Base-by-base conservation (phyloP, 768 basidiomycete genomes). In the Roridomyces roridus region DNA sequence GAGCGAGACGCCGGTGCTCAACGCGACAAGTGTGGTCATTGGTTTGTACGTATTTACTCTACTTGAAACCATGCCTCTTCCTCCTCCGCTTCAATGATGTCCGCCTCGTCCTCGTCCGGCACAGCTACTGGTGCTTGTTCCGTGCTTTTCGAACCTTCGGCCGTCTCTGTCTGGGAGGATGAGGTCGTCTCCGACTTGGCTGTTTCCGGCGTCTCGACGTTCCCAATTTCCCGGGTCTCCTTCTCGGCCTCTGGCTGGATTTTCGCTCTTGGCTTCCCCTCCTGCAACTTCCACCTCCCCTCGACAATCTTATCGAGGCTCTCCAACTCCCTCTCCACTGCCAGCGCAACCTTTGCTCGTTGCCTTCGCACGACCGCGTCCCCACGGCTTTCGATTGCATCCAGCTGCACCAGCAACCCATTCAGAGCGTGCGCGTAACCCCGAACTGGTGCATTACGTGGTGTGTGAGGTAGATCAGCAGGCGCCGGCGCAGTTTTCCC, bases 351-450 rank as follows among this genome's bases (percentile, higher is more conserved):
- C 39, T 64, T 67, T 64, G 76, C 79, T 48, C 84, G 64, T 48
- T 63, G 66, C 14, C 67, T 65, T n/a, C 46, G 26, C 51, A 85
- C 75, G 4, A 65, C 71, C 40, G 60, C 65, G 53, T 80, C 77
- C 8, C 83, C 84, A 31, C 65, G 68, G 54, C 77, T 79, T n/a
- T 78, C 72, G 18, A 86, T 70, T 0, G 70, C 74, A 58, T 85
- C 84, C 25, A 84, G 71, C 46, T 70, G 67, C 36, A 73, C 67
- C 20, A 86, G 66, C 20, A 86, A 72, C 48, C 70, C 70, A 48
- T 75, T 74, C 14, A 85, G 70, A 24, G 74, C 74, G 57, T 82
- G 71, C 55, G 79, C 77, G 65, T 82, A 79, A 31, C 70, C 70
- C 58, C 79, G 82, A 41, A 84, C 68, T 0, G 78, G 75, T 9